Evolutionary conservation across 2,329 filamentous ascomycete species (phyloP).

Genomic region (Colletotrichum zoysiae): DNA sequence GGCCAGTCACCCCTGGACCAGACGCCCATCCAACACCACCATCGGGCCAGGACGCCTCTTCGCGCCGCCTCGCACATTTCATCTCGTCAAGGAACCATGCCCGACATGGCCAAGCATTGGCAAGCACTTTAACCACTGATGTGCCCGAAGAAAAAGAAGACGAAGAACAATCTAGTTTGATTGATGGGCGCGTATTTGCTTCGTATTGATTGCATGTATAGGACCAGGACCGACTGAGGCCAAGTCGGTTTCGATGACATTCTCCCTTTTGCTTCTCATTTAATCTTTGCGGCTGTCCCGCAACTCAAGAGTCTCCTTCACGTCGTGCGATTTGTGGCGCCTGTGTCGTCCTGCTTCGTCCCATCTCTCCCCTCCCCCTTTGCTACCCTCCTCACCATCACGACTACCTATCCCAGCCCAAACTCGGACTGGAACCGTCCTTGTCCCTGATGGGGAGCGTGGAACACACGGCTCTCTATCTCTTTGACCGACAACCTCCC

Average conservation of each 20-base stretch:
- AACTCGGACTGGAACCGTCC: constrained; percentile 8
- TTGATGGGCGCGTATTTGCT: constrained; percentile 16
- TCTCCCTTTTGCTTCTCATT: constrained; percentile 17
- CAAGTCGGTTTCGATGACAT: constrained; percentile 1
- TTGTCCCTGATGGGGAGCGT: constrained; percentile 3
- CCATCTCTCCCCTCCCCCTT: constrained; percentile 29
- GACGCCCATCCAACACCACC: neutral
- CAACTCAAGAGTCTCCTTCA: constrained; percentile 10
- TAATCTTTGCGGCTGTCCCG: constrained; percentile 14
- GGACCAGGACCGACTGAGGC: neutral
- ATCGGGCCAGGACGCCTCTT: constrained; percentile 39
- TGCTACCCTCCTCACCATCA: neutral
- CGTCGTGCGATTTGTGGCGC: constrained; percentile 10
- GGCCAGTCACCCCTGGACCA: neutral
- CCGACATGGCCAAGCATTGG: constrained; percentile 19
- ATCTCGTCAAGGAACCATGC: neutral
- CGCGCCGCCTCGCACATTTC: neutral
- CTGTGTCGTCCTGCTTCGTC: constrained; percentile 16
- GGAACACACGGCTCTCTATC: constrained; percentile 30
- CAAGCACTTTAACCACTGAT: constrained; percentile 17
- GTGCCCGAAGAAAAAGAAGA: neutral
- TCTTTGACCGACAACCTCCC: constrained; percentile 29
- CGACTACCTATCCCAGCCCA: constrained; percentile 11
- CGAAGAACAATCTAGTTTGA: constrained; percentile 8
- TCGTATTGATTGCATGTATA: constrained; percentile 1